These are phyloP conservation scores for Dichomitus squalens DNA, from an alignment of 1,284 basidiomycete genomes.

Conservation along the genomic window DNA sequence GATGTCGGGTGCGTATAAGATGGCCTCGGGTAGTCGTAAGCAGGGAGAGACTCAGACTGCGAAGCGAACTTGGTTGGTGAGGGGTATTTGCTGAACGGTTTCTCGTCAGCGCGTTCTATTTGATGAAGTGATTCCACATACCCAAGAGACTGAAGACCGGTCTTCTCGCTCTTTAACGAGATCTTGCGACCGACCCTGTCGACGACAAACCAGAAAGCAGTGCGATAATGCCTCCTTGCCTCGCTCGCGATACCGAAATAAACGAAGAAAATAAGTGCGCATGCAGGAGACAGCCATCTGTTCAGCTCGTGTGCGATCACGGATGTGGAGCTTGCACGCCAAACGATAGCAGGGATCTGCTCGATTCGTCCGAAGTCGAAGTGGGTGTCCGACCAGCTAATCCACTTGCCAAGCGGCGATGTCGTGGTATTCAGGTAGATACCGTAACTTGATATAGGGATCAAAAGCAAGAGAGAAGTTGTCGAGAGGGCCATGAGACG, in stretches of 20 bases:
- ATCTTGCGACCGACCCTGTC: slow-evolving; percentile 6
- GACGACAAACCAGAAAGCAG: slow-evolving; percentile 2
- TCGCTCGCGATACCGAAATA: slow-evolving; percentile 30
- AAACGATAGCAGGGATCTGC: slow-evolving; percentile 40
- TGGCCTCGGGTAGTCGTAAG: slow-evolving; percentile 1
- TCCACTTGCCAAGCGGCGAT: slow-evolving; percentile 44
- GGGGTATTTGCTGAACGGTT: neutral
- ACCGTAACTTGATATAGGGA: slow-evolving; percentile 34
- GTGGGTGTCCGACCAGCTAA: slow-evolving; percentile 59
- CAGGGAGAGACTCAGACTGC: slow-evolving; percentile 1
- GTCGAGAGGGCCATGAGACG: slow-evolving; percentile 52
- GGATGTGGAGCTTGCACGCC: neutral
- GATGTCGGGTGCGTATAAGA: neutral
- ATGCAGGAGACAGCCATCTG: slow-evolving; percentile 47
- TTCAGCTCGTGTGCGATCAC: slow-evolving; percentile 5
- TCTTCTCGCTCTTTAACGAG: neutral
- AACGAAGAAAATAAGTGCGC: slow-evolving; percentile 38
- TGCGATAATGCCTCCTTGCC: slow-evolving; percentile 20
- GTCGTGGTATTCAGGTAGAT: slow-evolving; percentile 32
- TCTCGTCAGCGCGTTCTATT: neutral
- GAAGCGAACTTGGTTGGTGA: neutral
- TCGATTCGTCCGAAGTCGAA: slow-evolving; percentile 43
- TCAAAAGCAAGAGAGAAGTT: slow-evolving; percentile 37
- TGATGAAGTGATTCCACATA: neutral
- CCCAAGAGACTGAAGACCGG: neutral